phyloP scores from a whole-genome alignment of 1,284 basidiomycete genomes.

The Leucoagaricus sp. region DNA sequence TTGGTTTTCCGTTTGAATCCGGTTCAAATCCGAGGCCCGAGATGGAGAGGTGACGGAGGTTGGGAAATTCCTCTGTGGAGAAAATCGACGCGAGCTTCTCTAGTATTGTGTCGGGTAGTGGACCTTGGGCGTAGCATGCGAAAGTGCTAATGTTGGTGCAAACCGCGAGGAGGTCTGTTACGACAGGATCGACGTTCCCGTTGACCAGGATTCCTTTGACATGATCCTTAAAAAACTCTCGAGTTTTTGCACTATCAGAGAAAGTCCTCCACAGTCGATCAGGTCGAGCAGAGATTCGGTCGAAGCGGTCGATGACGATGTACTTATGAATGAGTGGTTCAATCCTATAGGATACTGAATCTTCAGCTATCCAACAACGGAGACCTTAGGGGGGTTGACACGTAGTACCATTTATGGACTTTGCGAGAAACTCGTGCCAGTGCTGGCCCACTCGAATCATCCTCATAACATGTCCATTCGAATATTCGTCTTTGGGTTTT shows the following conservation, averaged over 20 bases:
- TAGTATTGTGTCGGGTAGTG: constrained; percentile 2
- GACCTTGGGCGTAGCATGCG: constrained; percentile 6
- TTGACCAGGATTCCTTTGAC: constrained; percentile 8
- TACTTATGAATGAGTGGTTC: constrained; percentile 9
- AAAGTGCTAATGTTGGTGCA: constrained; percentile 3
- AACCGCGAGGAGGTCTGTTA: constrained; percentile 1
- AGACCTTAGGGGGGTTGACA: too few relatives aligned
- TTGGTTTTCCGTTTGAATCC: constrained; percentile 1
- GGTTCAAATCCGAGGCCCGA: neutral
- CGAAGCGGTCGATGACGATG: neutral
- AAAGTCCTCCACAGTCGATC: constrained; percentile 9
- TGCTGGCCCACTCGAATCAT: neutral
- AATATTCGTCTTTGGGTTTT: constrained; percentile 2
- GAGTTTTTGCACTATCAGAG: neutral
- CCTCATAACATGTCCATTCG: neutral
- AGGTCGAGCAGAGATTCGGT: constrained; percentile 4
- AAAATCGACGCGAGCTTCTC: constrained; percentile 6
- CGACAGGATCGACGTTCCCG: constrained; percentile 4
- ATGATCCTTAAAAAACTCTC: constrained; percentile 1
- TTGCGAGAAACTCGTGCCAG: constrained; percentile 1
- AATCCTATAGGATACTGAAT: neutral
- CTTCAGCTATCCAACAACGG: neutral
- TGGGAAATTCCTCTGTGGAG: neutral
- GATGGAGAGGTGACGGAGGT: neutral
- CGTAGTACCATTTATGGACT: constrained; percentile 3